These are phyloP conservation scores for Xylaria sp. DNA, from an alignment of 2,329 filamentous ascomycete genomes.

Conservation along the genomic window DNA sequence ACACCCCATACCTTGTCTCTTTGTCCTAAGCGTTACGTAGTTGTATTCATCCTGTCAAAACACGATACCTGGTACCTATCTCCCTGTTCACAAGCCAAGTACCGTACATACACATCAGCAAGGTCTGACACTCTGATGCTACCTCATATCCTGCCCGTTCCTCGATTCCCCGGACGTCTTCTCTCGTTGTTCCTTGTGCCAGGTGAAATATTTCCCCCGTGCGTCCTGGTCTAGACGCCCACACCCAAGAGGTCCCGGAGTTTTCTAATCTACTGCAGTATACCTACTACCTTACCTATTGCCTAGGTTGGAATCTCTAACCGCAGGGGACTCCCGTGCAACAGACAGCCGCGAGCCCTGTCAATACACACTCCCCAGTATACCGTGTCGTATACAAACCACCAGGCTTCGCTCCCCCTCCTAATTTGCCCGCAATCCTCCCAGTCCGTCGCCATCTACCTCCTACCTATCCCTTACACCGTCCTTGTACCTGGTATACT, in stretches of 20 bases:
- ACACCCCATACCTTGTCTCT: constrained; percentile 1
- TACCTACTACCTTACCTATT: constrained; percentile 14
- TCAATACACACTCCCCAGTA: constrained; percentile 18
- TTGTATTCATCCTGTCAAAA: constrained; percentile 8
- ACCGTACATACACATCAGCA: neutral
- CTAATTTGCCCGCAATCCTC: constrained; percentile 38
- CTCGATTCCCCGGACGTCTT: constrained; percentile 20
- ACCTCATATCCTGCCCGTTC: constrained; percentile 6
- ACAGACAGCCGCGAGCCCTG: constrained; percentile 19
- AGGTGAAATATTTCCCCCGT: constrained; percentile 32
- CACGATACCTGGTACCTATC: neutral
- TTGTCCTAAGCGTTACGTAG: neutral
- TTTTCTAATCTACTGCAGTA: constrained; percentile 2
- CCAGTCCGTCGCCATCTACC: constrained; percentile 15
- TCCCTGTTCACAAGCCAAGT: constrained; percentile 9
- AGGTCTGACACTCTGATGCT: constrained; percentile 19
- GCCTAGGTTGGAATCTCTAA: constrained; percentile 34
- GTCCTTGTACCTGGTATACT: neutral
- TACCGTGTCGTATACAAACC: neutral
- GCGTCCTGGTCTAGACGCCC: constrained; percentile 27
- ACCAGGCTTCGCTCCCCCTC: neutral
- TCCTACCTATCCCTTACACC: constrained; percentile 19
- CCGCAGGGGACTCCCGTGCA: constrained; percentile 37
- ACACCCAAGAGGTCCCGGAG: constrained; percentile 12
- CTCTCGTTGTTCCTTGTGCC: neutral